phyloP scores from a whole-genome alignment of 1,284 basidiomycete species.

The Limonomyces culmigenus region DNA sequence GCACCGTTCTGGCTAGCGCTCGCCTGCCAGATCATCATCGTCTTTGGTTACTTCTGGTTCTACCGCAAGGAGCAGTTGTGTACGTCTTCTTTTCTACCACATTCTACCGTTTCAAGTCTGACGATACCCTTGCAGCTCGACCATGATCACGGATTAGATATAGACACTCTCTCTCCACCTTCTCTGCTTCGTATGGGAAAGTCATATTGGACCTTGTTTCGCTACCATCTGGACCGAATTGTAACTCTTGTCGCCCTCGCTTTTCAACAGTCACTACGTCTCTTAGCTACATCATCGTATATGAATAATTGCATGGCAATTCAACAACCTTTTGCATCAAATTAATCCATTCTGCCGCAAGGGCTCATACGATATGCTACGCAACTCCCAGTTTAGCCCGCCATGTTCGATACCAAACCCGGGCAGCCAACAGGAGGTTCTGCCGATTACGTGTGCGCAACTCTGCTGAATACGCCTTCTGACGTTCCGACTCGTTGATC shows the following conservation, averaged over 20 bases:
- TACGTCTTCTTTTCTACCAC: slow-evolving; percentile 16
- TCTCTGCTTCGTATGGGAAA: neutral
- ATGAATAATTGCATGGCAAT: neutral
- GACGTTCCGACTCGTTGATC: slow-evolving; percentile 38
- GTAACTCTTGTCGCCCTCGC: neutral
- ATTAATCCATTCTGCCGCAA: too few species aligned
- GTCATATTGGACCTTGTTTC: too few species aligned
- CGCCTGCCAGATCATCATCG: slow-evolving; percentile 64
- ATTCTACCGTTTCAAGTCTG: neutral
- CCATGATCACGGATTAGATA: neutral
- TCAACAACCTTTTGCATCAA: neutral
- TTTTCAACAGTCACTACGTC: neutral
- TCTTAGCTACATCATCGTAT: neutral
- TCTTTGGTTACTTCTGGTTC: slow-evolving; percentile 88
- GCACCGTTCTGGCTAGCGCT: slow-evolving; percentile 83
- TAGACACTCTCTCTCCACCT: neutral
- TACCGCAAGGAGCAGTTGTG: slow-evolving; percentile 77
- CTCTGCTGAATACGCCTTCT: slow-evolving; percentile 38
- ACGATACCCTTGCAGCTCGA: neutral
- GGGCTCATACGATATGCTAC: too few species aligned
- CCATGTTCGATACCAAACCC: slow-evolving; percentile 21
- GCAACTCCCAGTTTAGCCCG: neutral
- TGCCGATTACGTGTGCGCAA: slow-evolving; percentile 43
- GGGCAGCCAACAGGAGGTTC: slow-evolving; percentile 33
- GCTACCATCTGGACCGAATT: too few species aligned